phyloP scores from a whole-genome alignment of 306 rosid species.

The Quercus engelmannii region DNA sequence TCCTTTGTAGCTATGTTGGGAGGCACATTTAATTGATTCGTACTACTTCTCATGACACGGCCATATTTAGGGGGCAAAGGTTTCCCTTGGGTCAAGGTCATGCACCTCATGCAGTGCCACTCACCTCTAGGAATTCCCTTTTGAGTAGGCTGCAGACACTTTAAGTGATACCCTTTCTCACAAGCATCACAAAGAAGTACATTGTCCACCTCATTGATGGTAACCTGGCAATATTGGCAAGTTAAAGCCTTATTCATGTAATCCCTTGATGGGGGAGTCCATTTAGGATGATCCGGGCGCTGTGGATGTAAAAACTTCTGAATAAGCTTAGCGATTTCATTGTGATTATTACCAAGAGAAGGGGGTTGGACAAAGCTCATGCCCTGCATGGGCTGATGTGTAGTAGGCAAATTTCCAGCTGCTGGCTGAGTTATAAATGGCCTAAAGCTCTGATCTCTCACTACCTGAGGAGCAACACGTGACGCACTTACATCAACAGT shows the following conservation, averaged over 20 bases:
- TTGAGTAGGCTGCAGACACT: conserved; percentile 67
- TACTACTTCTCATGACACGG: conserved; percentile 92
- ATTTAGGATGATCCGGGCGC: conserved; percentile 76
- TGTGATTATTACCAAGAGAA: conserved; percentile 55
- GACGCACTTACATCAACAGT: conserved; percentile 31
- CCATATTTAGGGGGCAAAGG: conserved; percentile 99
- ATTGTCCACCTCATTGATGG: conserved; percentile 79
- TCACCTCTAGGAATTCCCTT: conserved; percentile 93
- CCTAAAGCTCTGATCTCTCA: conserved; percentile 60
- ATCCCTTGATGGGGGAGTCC: conserved; percentile 99
- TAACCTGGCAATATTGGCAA: conserved; percentile 74
- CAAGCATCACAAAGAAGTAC: conserved; percentile 96
- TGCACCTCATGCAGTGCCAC: conserved; percentile 92
- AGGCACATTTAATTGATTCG: conserved; percentile 55
- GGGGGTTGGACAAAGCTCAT: conserved; percentile 59
- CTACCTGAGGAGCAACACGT: conserved; percentile 42
- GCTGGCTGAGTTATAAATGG: conserved; percentile 57
- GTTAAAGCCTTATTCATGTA: conserved; percentile 89
- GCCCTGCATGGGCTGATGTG: conserved; percentile 57
- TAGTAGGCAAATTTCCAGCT: conserved; percentile 54
- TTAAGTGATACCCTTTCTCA: conserved; percentile 91
- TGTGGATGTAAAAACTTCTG: conserved; percentile 82
- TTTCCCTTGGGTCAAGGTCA: conserved; percentile 81
- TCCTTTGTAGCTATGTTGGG: conserved; percentile 47
- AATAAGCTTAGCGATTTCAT: conserved; percentile 73